phyloP scores from a whole-genome alignment of 495 filamentous ascomycete species.

The Rhypophila decipiens region DNA sequence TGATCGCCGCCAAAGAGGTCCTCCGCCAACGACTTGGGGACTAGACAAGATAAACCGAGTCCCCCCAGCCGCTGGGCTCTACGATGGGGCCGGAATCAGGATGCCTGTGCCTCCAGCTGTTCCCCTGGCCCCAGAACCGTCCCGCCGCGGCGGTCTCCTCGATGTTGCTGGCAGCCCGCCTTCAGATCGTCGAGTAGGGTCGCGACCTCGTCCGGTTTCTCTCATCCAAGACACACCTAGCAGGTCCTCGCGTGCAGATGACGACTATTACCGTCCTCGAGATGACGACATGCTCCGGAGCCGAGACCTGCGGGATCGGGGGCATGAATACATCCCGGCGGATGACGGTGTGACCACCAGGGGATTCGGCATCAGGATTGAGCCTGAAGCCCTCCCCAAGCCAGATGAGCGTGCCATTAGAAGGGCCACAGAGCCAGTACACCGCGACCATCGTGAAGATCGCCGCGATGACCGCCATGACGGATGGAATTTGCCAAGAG shows the following conservation, averaged over 20 bases:
- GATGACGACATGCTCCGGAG: slow-evolving; percentile 31
- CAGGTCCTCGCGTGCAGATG: slow-evolving; percentile 28
- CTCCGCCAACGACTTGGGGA: slow-evolving; percentile 56
- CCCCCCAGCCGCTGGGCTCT: slow-evolving; percentile 29
- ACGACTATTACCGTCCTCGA: slow-evolving; percentile 36
- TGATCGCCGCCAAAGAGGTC: slow-evolving; percentile 42
- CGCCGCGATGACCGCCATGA: slow-evolving; percentile 31
- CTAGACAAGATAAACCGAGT: slow-evolving; percentile 50
- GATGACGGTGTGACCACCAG: slow-evolving; percentile 32
- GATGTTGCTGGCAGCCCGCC: slow-evolving; percentile 27
- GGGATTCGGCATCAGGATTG: slow-evolving; percentile 41
- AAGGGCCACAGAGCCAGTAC: slow-evolving; percentile 18
- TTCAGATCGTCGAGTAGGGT: slow-evolving; percentile 21
- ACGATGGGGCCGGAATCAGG: slow-evolving; percentile 38
- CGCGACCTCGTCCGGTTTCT: slow-evolving; percentile 36
- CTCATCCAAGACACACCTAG: slow-evolving; percentile 38
- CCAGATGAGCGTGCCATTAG: too few species aligned
- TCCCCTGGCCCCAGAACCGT: slow-evolving; percentile 28
- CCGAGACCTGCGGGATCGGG: slow-evolving; percentile 25
- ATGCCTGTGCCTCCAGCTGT: slow-evolving; percentile 36
- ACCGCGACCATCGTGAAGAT: slow-evolving; percentile 1
- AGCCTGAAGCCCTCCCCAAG: slow-evolving; percentile 24
- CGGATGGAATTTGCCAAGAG: slow-evolving; percentile 17
- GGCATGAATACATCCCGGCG: slow-evolving; percentile 26
- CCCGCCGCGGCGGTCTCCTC: slow-evolving; percentile 20